Evolutionary conservation across 2,329 filamentous ascomycete species (phyloP).

Genomic region (Aspergillus clavatus): DNA sequence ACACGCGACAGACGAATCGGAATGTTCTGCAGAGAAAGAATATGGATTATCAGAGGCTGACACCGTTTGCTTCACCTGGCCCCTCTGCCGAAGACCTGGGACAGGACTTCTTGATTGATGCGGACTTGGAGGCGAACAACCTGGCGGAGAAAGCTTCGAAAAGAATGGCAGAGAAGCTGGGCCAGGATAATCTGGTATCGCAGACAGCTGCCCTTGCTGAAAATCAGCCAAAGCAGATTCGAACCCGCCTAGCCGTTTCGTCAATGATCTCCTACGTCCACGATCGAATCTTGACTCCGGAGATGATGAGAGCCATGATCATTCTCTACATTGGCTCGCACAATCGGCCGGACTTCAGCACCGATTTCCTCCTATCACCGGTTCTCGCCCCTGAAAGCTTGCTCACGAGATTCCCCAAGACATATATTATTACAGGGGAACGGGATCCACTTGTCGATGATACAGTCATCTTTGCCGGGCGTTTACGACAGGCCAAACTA

Average conservation of each 20-base stretch:
- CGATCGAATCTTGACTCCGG: constrained; percentile 86
- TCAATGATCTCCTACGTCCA: constrained; percentile 99
- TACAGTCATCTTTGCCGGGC: constrained; percentile 90
- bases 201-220: constrained; percentile 32
- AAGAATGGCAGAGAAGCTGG: constrained; percentile 24
- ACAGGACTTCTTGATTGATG: constrained; percentile 14
- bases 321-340: constrained; percentile 94
- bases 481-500: constrained; percentile 72
- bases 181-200: constrained; percentile 31
- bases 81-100: constrained; percentile 64
- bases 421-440: constrained; percentile 90
- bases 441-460: constrained; percentile 94
- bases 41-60: constrained; percentile 79
- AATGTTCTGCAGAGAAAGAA: constrained; percentile 77
- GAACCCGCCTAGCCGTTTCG: constrained; percentile 85
- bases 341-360: constrained; percentile 85
- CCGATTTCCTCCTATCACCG: constrained; percentile 85
- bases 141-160: constrained; percentile 20
- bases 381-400: constrained; percentile 82
- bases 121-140: constrained; percentile 12
- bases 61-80: constrained; percentile 68
- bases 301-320: constrained; percentile 99
- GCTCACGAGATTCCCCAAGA: constrained; percentile 84
- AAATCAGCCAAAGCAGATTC: constrained; percentile 50
- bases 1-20: constrained; percentile 70